A percentile compares a stretch with the other conserved stretches of the same genome.
Evolutionary conservation across 192 early-diverging fungal species (phyloP).

Genomic region (Umbelopsis ramanniana): DNA sequence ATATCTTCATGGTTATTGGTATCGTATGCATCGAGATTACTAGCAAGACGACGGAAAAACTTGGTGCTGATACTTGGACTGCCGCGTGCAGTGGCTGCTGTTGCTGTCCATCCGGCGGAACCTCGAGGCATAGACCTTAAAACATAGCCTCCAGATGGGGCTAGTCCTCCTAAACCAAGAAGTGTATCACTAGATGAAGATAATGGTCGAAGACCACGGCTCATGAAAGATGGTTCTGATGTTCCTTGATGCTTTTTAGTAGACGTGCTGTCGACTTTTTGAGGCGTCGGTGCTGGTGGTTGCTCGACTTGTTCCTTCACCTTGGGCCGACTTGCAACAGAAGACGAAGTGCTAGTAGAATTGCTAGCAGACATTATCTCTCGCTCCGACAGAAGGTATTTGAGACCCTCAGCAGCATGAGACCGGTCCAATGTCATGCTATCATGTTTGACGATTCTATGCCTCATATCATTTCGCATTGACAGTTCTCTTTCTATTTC

Average conservation of each 20-base stretch:
- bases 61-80: conserved; percentile 41
- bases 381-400: conserved; percentile 46
- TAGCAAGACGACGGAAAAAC: conserved; percentile 39
- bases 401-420: conserved; percentile 46
- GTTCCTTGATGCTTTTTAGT: background rate
- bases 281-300: background rate
- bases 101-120: conserved; percentile 3
- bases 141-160: conserved; percentile 5
- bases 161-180: background rate
- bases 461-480: conserved; percentile 39
- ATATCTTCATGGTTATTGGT: conserved; percentile 20
- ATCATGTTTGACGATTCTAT: conserved; percentile 43
- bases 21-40: conserved; percentile 36
- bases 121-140: conserved; percentile 9
- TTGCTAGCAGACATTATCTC: conserved; percentile 29
- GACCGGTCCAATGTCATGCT: conserved; percentile 28
- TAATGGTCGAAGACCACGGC: background rate
- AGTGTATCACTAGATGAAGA: background rate
- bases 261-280: background rate
- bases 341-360: conserved; percentile 30
- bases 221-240: background rate
- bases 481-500: conserved; percentile 46
- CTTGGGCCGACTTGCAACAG: conserved; percentile 20
- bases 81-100: background rate
- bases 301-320: background rate